A percentile compares a stretch with the other conserved stretches of the same genome.
These are phyloP conservation scores for Rubroboletus pulcherrimus DNA, from an alignment of 768 basidiomycete genomes.

Conservation along the genomic window DNA sequence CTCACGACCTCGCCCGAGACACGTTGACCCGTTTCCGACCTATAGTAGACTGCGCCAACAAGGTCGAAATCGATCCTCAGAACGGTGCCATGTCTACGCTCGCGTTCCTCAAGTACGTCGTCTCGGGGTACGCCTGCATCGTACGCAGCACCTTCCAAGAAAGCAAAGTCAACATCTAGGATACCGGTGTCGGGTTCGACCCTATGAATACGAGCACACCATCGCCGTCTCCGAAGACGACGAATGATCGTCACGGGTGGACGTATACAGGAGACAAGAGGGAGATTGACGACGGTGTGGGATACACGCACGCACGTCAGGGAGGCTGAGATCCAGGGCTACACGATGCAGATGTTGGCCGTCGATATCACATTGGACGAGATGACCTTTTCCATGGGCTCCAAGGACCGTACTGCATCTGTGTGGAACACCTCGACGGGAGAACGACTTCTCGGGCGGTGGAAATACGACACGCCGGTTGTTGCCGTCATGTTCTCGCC, in stretches of 20 bases:
- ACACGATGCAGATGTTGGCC: neutral
- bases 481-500: neutral
- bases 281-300: neutral
- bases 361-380: neutral
- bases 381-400: neutral
- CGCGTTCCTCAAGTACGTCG: neutral
- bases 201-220: neutral
- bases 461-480: neutral
- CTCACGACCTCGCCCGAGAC: neutral
- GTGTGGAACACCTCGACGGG: neutral
- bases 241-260: neutral
- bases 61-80: neutral
- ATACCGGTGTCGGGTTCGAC: neutral
- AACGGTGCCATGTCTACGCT: neutral
- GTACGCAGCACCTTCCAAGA: neutral
- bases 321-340: neutral
- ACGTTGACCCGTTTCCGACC: neutral
- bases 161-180: neutral
- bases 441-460: neutral
- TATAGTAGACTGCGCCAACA: neutral
- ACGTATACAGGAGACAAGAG: accelerated
- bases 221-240: neutral
- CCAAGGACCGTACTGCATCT: neutral
- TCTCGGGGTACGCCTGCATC: neutral
- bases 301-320: neutral